Evolutionary conservation across 805 yeast species (phyloP).

Genomic region (Candida nanaspora): DNA sequence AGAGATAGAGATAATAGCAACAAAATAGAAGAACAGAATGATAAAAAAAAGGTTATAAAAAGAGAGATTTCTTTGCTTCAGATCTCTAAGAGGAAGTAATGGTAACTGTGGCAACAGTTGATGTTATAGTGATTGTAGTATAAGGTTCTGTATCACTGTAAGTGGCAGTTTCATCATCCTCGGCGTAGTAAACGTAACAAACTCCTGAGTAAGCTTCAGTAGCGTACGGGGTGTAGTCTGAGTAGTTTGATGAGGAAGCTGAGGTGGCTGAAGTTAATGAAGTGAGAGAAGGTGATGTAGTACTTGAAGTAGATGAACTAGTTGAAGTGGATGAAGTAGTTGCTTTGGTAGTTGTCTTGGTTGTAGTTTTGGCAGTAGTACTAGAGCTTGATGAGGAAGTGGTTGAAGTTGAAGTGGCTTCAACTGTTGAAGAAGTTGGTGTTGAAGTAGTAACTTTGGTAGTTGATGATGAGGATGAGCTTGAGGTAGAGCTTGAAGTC

Average conservation of each 20-base stretch:
- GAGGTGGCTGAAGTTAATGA: constrained; percentile 2
- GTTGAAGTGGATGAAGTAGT: constrained; percentile 4
- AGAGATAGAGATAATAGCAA: too few species aligned
- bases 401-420: constrained; percentile 31
- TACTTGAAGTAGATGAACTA: constrained; percentile 6
- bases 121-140: constrained; percentile 27
- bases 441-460: constrained; percentile 22
- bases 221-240: constrained; percentile 19
- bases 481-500: too few species aligned
- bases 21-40: background rate
- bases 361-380: constrained; percentile 30
- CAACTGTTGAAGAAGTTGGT: constrained; percentile 26
- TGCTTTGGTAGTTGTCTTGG: constrained; percentile 6
- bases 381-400: constrained; percentile 30
- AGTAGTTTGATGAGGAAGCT: background rate
- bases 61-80: background rate
- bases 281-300: constrained; percentile 3
- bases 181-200: constrained; percentile 29
- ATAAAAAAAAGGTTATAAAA: background rate
- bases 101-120: constrained; percentile 28
- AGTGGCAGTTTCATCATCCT: constrained; percentile 17
- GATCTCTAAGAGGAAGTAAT: constrained; percentile 6
- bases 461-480: constrained; percentile 25
- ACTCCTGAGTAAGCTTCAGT: constrained; percentile 25
- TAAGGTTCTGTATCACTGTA: constrained; percentile 21